A percentile compares a stretch with the other conserved stretches of the same genome.
phyloP scores from a whole-genome alignment of 345 rosid genomes.

The Arabidopsis thaliana region TAIR10.1 NC_003070.9:27459501-27460000 shows the following conservation, averaged over 20 bases:
- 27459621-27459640: conserved; percentile 27
- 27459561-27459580: conserved; percentile 85
- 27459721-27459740: conserved; percentile 74
- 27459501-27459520: conserved; percentile 53
- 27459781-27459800: conserved; percentile 99
- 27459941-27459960: conserved; percentile 86
- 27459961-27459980: conserved; percentile 76
- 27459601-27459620: conserved; percentile 99
- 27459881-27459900: conserved; percentile 60
- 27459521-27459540: conserved; percentile 95
- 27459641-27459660: conserved; percentile 4
- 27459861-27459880: background rate
- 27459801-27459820: conserved; percentile 95
- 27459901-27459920: conserved; percentile 94
- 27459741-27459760: conserved; percentile 67
- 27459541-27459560: conserved; percentile 77
- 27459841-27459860: background rate
- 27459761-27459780: conserved; percentile 69
- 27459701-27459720: conserved; percentile 94
- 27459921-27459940: conserved; percentile 90
- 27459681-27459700: conserved; percentile 56
- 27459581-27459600: conserved; percentile 94
- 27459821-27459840: conserved; percentile 21
- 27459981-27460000: conserved; percentile 74
- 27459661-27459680: background rate